Evolutionary conservation across 192 early-diverging fungal genomes (phyloP).

Genomic region (Coemansia sp.): DNA sequence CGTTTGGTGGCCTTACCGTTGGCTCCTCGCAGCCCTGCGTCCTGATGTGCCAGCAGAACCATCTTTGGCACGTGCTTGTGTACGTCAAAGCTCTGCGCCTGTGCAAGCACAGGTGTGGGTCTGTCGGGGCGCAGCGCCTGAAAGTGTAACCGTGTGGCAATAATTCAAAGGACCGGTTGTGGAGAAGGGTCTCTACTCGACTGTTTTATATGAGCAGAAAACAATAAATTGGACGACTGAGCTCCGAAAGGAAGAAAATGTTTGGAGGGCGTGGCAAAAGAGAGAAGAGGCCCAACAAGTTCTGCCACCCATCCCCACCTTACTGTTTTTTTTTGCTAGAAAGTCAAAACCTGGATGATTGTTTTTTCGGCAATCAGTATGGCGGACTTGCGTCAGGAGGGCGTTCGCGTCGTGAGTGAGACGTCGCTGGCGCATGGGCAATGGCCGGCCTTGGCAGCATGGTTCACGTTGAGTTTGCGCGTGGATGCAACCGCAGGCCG

Average conservation of each 20-base stretch:
- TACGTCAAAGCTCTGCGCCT: slow-evolving; percentile 5
- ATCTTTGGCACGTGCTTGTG: slow-evolving; percentile 13
- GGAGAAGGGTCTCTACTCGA: background rate
- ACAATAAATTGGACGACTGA: background rate
- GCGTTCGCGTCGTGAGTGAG: background rate
- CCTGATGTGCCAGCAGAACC: slow-evolving; percentile 28
- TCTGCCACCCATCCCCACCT: background rate
- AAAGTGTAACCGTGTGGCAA: background rate
- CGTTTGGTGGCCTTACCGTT: slow-evolving; percentile 12
- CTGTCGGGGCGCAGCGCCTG: background rate
- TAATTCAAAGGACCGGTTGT: background rate
- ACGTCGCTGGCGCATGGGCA: background rate
- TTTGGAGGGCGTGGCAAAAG: background rate
- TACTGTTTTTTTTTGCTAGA: background rate
- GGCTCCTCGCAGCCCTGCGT: slow-evolving; percentile 5
- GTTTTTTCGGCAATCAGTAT: background rate
- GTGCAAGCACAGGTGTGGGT: slow-evolving; percentile 4
- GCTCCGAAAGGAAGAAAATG: background rate
- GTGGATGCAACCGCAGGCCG: no score
- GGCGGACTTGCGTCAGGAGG: background rate
- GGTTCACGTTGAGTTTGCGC: no score
- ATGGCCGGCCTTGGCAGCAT: background rate
- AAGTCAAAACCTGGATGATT: background rate
- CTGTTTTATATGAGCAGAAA: background rate
- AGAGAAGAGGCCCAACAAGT: background rate